Conservation (phyloP, 2,329 filamentous ascomycete species). For the Colletotrichum echinochloae region DNA sequence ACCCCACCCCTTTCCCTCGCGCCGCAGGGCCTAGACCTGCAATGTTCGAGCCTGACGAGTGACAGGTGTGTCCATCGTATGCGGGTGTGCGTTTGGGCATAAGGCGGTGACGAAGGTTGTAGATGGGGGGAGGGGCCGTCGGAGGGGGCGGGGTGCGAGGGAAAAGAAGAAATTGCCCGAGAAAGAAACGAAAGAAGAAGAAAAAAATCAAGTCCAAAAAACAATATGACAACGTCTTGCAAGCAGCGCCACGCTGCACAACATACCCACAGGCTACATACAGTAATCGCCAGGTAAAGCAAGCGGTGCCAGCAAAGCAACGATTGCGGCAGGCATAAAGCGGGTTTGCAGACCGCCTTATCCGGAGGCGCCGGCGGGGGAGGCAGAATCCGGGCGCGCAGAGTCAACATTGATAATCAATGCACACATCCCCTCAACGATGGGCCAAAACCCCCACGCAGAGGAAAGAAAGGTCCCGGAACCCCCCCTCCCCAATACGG, state of each 20-base stretch:
- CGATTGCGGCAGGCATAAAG: neutral
- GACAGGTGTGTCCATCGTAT: neutral
- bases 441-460: neutral
- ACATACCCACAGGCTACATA: no score
- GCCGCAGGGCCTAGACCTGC: constrained; percentile 5
- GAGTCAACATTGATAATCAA: neutral
- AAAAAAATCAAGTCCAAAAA: neutral
- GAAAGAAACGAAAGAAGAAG: no score
- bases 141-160: neutral
- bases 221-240: neutral
- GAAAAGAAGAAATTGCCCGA: neutral
- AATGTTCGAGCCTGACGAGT: constrained; percentile 9
- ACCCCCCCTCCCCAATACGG: neutral
- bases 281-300: neutral
- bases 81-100: constrained; percentile 1
- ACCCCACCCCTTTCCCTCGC: no score
- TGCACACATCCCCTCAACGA: neutral
- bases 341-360: constrained; percentile 5
- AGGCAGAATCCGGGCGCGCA: neutral
- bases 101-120: constrained; percentile 19
- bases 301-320: neutral
- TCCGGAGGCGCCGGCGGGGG: constrained; percentile 1
- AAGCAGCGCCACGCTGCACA: neutral
- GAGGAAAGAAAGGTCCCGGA: neutral
- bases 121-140: neutral